Percentiles rank a stretch among this genome's conserved stretches.
Conservation (phyloP, 2,329 filamentous ascomycete genomes). For the Fusarium illudens region DNA sequence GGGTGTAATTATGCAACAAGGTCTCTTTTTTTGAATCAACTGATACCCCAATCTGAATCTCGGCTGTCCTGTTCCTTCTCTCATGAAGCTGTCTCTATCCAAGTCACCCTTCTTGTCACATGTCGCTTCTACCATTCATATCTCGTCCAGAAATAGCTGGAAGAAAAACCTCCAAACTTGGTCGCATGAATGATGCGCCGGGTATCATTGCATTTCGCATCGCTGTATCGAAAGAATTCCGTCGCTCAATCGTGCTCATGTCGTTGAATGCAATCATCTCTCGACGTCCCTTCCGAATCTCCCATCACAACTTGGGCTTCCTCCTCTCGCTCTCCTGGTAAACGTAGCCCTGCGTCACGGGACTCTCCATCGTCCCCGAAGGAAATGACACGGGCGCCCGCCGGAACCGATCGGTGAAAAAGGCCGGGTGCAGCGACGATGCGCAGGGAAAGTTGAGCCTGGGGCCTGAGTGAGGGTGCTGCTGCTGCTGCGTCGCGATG, state of each 20-base stretch:
- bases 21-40: slow-evolving; percentile 34
- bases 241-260: neutral
- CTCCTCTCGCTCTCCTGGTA: slow-evolving; percentile 57
- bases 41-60: slow-evolving; percentile 30
- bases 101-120: neutral
- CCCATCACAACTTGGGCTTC: slow-evolving; percentile 48
- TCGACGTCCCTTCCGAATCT: slow-evolving; percentile 1
- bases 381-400: slow-evolving; percentile 57
- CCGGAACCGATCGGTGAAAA: slow-evolving; percentile 73
- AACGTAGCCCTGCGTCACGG: slow-evolving; percentile 69
- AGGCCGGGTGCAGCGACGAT: slow-evolving; percentile 75
- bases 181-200: neutral
- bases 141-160: neutral
- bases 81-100: slow-evolving; percentile 3
- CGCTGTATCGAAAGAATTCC: neutral
- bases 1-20: slow-evolving; percentile 39
- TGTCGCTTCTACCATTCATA: neutral
- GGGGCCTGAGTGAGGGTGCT: slow-evolving; percentile 9
- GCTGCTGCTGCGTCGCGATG: slow-evolving; percentile 15
- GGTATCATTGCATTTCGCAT: slow-evolving; percentile 3
- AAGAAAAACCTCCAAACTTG: neutral
- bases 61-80: neutral
- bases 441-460: slow-evolving; percentile 44
- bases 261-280: neutral
- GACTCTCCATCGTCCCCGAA: slow-evolving; percentile 47